A percentile compares a stretch with the other conserved stretches of the same genome.
These are phyloP conservation scores for Allium cepa DNA, from an alignment of 106 monocot species.

Conservation along the genomic window DNA sequence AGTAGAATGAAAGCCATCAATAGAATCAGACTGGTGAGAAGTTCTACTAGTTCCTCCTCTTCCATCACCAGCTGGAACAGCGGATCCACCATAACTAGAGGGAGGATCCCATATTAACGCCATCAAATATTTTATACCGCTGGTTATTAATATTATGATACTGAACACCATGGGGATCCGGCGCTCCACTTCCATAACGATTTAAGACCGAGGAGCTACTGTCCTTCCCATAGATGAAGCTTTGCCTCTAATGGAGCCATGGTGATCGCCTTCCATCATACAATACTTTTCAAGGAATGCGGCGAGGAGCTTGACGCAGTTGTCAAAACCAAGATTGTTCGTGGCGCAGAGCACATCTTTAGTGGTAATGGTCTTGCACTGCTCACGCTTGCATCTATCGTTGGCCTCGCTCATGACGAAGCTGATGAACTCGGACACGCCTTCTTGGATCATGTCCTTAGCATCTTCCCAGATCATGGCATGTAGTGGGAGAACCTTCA, in stretches of 20 bases:
- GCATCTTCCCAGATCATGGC: constrained; percentile 70
- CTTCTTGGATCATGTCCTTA: constrained; percentile 64
- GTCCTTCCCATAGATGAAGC: too few species aligned
- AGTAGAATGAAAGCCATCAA: too few species aligned
- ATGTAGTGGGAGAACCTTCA: constrained; percentile 45
- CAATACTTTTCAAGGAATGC: constrained; percentile 38
- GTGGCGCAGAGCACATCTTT: constrained; percentile 62
- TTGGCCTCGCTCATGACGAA: constrained; percentile 65
- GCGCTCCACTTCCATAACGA: too few species aligned
- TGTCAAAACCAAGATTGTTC: constrained; percentile 56
- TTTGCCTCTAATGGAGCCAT: constrained; percentile 26
- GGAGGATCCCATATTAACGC: too few species aligned
- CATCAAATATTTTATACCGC: too few species aligned
- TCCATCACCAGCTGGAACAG: background rate
- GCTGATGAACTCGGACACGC: constrained; percentile 68
- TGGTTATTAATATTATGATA: too few species aligned
- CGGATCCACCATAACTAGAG: too few species aligned
- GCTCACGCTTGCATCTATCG: constrained; percentile 56
- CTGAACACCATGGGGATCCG: background rate
- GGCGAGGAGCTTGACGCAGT: constrained; percentile 48
- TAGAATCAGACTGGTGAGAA: too few species aligned
- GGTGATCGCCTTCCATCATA: constrained; percentile 50
- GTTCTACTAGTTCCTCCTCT: background rate
- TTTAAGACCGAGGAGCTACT: too few species aligned
- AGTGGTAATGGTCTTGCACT: constrained; percentile 62